phyloP scores from a whole-genome alignment of 495 filamentous ascomycete genomes.

The Diplogelasinospora grovesii region DNA sequence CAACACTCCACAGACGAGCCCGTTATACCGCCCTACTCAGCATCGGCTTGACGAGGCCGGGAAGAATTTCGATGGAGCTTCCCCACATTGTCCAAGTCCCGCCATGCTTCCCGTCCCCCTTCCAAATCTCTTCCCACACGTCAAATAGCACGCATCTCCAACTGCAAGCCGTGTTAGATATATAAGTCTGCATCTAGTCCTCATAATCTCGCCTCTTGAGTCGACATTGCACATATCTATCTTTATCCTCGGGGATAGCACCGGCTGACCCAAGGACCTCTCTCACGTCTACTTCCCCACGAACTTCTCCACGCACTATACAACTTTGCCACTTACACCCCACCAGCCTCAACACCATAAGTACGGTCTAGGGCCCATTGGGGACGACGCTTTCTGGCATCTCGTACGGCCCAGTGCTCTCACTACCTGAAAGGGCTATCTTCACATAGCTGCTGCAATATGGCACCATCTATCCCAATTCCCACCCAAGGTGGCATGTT shows the following conservation, averaged over 20 bases:
- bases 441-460: slow-evolving; percentile 18
- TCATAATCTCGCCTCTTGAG: slow-evolving; percentile 24
- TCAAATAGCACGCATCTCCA: slow-evolving; percentile 21
- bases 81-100: slow-evolving; percentile 18
- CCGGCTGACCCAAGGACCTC: slow-evolving; percentile 5
- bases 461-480: slow-evolving; percentile 43
- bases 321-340: slow-evolving; percentile 9
- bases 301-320: slow-evolving; percentile 2
- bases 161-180: slow-evolving; percentile 28
- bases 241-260: slow-evolving; percentile 16
- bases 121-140: slow-evolving; percentile 25
- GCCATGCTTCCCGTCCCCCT: slow-evolving; percentile 17
- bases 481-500: slow-evolving; percentile 48
- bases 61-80: slow-evolving; percentile 12
- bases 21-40: slow-evolving; percentile 8
- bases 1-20: slow-evolving; percentile 13
- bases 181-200: slow-evolving; percentile 28
- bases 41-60: slow-evolving; percentile 6
- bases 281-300: slow-evolving; percentile 5
- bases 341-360: slow-evolving; percentile 4
- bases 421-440: too few species aligned
- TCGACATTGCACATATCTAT: slow-evolving; percentile 21
- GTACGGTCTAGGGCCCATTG: too few species aligned
- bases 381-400: too few species aligned
- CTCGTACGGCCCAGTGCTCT: too few species aligned